phyloP scores from a whole-genome alignment of 352 stramenopile genomes.

The Globisporangium nodosum region DNA sequence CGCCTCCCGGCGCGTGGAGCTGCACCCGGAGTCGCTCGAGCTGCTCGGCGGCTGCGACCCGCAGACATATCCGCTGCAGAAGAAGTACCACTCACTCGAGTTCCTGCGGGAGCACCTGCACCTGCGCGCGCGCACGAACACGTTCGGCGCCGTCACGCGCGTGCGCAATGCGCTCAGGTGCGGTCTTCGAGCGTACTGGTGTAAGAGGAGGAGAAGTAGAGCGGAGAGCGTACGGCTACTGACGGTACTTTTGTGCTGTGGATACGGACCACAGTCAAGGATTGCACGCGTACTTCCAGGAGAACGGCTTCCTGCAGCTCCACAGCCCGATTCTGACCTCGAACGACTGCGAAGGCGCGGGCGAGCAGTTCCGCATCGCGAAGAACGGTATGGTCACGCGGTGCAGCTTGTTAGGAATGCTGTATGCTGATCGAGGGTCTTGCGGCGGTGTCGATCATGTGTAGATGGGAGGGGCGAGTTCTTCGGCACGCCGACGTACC shows the following conservation, averaged over 20 bases:
- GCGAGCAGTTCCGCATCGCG: constrained; percentile 96
- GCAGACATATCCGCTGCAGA: constrained; percentile 95
- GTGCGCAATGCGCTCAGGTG: constrained; percentile 90
- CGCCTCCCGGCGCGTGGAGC: constrained; percentile 90
- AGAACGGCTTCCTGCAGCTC: constrained; percentile 71
- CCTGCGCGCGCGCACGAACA: constrained; percentile 96
- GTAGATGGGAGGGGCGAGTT: constrained; percentile 91
- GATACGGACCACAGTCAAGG: constrained; percentile 33
- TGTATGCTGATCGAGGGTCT: neutral
- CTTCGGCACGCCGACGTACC: constrained; percentile 90
- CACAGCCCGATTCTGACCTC: constrained; percentile 96
- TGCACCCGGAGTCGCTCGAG: constrained; percentile 77
- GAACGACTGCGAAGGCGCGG: constrained; percentile 97
- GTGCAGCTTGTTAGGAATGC: too few species aligned
- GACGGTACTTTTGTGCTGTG: neutral
- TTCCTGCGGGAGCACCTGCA: constrained; percentile 97
- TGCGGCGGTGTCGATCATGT: neutral
- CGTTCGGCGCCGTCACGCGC: constrained; percentile 91
- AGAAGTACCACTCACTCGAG: constrained; percentile 98
- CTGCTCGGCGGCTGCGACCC: constrained; percentile 91
- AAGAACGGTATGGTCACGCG: constrained; percentile 43
- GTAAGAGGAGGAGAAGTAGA: neutral
- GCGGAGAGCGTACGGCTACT: neutral
- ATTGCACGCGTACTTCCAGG: constrained; percentile 70
- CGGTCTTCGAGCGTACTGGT: constrained; percentile 2